Base-by-base conservation (phyloP, 495 filamentous ascomycete species). In the Neurospora sp. region DNA sequence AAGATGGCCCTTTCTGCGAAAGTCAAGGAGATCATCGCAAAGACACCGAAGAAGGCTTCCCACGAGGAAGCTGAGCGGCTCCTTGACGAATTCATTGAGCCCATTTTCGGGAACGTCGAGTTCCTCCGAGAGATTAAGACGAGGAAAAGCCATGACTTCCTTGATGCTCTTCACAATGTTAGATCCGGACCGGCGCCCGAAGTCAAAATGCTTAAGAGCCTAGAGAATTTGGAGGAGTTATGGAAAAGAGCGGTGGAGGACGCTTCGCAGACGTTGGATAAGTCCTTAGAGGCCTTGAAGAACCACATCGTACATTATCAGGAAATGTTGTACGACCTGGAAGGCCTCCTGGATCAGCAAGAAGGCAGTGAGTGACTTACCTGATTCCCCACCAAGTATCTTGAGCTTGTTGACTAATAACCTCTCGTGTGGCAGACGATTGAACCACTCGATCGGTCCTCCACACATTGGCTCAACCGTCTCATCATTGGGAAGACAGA, bases 41-140 rank as follows among this genome's bases (percentile, higher is more conserved):
- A 3, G 9, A 46, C 42, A 0, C 18, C 42, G 0, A n/a, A 0
- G 9, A 1, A 0, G 3, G 42, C 18, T 4, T 46, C 42, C 18
- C 18, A 8, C 4, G 42, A 20, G 10, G 18, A 46, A 9, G 42
- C 42, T 3, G 8, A 4, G 42, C 3, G 0, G 42, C 3, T 46
- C n/a, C 0, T 46, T 4, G 0, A n/a, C 18, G 18, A 46, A n/a
- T 46, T 10, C 7, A n/a, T 46, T 3, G 42, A 46, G 8, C 18
- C 42, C 3, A 10, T n/a, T 46, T n/a, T 0, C 18, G 42, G 10
- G 6, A 44, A 3, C 41, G 41, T 44, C 16, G 41, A n/a, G 6
- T 44, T 44, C 41, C 0, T 18, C 41, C 7, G 6, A 7, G 16
- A n/a, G 2, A 18, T 44, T 18, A 44, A 8, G 41, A 44, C 16